Evolutionary conservation across 2,329 filamentous ascomycete species (phyloP).

Genomic region (Aspergillus unguis): DNA sequence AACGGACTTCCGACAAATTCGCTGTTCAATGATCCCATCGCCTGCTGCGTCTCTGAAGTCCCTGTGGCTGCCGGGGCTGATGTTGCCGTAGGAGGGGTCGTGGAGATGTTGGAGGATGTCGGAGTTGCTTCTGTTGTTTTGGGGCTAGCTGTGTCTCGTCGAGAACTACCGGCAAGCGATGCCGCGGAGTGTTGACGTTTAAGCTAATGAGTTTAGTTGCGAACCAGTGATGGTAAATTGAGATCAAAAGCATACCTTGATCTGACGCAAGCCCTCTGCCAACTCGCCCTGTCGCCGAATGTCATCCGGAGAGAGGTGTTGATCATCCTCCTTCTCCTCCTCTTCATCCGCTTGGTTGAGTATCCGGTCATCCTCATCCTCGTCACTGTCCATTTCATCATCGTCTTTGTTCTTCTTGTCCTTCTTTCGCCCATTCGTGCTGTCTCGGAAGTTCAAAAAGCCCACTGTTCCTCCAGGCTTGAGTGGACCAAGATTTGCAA

Average conservation of each 20-base stretch:
- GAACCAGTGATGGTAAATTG: neutral
- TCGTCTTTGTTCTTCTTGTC: conserved; percentile 61
- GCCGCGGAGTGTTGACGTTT: conserved; percentile 66
- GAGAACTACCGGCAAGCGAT: conserved; percentile 9
- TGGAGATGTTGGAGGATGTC: conserved; percentile 30
- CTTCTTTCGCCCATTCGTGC: conserved; percentile 51
- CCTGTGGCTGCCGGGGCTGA: conserved; percentile 15
- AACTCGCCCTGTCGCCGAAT: conserved; percentile 59
- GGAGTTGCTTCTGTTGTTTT: conserved; percentile 37
- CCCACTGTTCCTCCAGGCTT: conserved; percentile 85
- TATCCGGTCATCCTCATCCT: conserved; percentile 64
- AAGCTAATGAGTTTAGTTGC: conserved; percentile 45
- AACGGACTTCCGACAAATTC: conserved; percentile 45
- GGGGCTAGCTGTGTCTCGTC: conserved; percentile 34
- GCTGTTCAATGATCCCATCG: conserved; percentile 28
- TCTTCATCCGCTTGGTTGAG: conserved; percentile 63
- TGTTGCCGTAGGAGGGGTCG: conserved; percentile 33
- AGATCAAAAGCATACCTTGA: conserved; percentile 51
- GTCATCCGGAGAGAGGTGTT: conserved; percentile 58
- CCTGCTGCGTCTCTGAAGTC: conserved; percentile 10
- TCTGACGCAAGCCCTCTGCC: conserved; percentile 62
- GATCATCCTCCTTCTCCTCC: conserved; percentile 49
- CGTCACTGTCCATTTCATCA: conserved; percentile 72
- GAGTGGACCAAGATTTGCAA: conserved; percentile 77
- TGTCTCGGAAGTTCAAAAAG: conserved; percentile 82